Percentiles rank a stretch among this genome's conserved stretches.
Conservation (phyloP, 805 yeast species). For the Spathaspora sp. region DNA sequence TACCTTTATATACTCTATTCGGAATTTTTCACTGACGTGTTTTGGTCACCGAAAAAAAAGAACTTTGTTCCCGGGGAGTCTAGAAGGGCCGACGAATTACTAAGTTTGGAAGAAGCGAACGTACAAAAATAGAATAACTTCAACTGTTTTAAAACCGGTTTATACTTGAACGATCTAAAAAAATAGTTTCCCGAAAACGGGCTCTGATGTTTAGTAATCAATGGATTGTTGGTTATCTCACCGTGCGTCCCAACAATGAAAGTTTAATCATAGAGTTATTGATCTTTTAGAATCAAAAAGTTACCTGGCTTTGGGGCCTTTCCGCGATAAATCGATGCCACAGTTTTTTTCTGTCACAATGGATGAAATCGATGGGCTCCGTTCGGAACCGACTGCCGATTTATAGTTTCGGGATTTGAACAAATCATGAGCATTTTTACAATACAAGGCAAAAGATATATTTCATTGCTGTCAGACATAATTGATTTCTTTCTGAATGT, state of each 20-base stretch:
- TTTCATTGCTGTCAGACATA: neutral
- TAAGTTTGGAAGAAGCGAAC: neutral
- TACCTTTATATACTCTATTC: neutral
- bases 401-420: neutral
- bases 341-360: too few species aligned
- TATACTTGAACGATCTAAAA: neutral
- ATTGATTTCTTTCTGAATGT: too few species aligned
- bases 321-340: too few species aligned
- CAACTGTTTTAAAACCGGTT: neutral
- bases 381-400: too few species aligned
- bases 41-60: neutral
- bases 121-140: neutral
- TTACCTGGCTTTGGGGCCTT: too few species aligned
- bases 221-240: neutral
- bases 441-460: neutral
- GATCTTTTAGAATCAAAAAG: too few species aligned
- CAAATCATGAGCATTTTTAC: neutral
- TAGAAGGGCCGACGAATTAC: constrained; percentile 9
- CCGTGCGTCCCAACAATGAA: too few species aligned
- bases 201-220: neutral
- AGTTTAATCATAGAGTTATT: too few species aligned
- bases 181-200: neutral
- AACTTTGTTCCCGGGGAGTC: constrained; percentile 5
- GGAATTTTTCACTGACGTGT: neutral
- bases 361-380: too few species aligned